These are phyloP conservation scores for Marasmius tenuissimus DNA, from an alignment of 1,284 basidiomycete genomes.

Conservation along the genomic window DNA sequence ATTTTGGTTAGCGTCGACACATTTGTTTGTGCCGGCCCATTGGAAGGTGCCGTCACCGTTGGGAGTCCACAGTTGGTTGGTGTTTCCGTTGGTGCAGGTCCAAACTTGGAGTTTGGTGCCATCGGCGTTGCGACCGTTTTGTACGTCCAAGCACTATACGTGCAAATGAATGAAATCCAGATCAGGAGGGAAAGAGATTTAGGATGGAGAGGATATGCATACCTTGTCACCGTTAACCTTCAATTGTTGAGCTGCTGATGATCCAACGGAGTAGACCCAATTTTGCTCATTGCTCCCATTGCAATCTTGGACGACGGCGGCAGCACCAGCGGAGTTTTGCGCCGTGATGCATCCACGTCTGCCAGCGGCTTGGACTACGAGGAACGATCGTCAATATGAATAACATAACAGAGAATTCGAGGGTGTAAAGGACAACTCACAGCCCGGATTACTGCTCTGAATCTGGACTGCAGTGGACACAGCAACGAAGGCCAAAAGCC, in stretches of 20 bases:
- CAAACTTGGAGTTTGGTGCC: not conserved
- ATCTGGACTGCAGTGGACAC: not conserved
- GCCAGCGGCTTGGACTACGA: not conserved
- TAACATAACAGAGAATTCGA: not conserved
- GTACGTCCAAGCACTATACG: not conserved
- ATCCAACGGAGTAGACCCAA: not conserved
- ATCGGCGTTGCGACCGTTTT: not conserved
- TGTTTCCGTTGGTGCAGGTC: not conserved
- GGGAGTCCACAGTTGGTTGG: not conserved
- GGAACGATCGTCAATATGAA: not conserved
- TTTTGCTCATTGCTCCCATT: not conserved
- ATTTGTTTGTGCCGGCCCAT: slow-evolving; percentile 7
- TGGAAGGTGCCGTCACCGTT: not conserved
- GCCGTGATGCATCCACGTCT: not conserved
- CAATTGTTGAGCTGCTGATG: not conserved
- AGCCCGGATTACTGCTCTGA: not conserved
- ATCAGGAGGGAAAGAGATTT: not conserved
- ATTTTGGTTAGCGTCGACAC: slow-evolving; percentile 5
- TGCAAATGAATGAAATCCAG: not conserved
- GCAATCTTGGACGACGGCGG: not conserved
- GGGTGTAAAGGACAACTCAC: not conserved
- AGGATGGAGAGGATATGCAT: not conserved
- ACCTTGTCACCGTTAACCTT: not conserved
- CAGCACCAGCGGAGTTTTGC: not conserved
- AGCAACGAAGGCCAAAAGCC: not conserved